These are phyloP conservation scores for Colletotrichum sp. DNA, from an alignment of 2,329 filamentous ascomycete species.

Conservation along the genomic window DNA sequence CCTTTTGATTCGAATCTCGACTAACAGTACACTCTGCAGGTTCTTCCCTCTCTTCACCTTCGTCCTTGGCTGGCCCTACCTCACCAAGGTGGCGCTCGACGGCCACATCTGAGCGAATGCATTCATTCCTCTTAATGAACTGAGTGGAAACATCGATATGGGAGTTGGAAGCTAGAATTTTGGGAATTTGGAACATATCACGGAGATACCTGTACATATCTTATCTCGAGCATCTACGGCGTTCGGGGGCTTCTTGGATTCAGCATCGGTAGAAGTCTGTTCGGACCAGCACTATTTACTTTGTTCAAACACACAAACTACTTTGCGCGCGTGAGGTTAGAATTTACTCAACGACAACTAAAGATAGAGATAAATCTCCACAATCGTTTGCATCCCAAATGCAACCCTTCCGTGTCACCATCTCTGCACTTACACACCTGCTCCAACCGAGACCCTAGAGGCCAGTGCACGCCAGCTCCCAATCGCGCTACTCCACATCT, in stretches of 20 bases:
- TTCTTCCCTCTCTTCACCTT: background rate
- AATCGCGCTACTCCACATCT: slow-evolving; percentile 14
- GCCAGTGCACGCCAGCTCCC: slow-evolving; percentile 10
- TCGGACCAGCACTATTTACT: slow-evolving; percentile 9
- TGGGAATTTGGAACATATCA: background rate
- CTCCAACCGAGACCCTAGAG: background rate
- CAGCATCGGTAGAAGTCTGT: slow-evolving; percentile 10
- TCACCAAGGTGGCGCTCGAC: background rate
- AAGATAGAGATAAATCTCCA: background rate
- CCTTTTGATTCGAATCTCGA: background rate
- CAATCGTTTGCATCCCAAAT: background rate
- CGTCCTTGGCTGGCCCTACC: slow-evolving; percentile 22
- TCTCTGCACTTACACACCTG: background rate
- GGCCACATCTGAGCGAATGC: slow-evolving; percentile 1
- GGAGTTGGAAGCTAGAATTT: background rate
- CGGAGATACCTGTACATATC: slow-evolving; percentile 19
- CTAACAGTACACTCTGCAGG: background rate
- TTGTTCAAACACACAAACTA: background rate
- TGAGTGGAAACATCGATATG: background rate
- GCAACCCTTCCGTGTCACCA: background rate
- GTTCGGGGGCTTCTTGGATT: background rate
- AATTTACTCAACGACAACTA: background rate
- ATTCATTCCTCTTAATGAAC: background rate
- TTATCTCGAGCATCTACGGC: slow-evolving; percentile 3
- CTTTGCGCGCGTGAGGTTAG: background rate